Evolutionary conservation across 352 stramenopile species (phyloP), one percentile per base, ranked within the genome.

Genomic region (Phytophthora vignae): DNA sequence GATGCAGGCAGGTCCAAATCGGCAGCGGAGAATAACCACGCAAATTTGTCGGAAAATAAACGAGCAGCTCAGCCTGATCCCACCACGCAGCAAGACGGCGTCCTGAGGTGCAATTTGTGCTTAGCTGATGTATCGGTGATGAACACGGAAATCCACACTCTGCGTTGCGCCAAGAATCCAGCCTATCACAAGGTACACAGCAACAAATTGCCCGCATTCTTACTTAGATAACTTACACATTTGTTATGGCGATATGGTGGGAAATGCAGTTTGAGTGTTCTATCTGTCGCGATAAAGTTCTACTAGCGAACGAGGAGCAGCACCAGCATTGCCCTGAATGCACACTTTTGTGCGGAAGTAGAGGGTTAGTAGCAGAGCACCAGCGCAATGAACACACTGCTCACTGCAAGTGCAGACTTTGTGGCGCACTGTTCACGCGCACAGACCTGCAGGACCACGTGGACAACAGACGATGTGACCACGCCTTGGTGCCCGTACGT

Each of bases 271-370:
- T 83, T 38, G 42, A 78, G 40, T 92, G 85, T 27, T 15, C 21
- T 9, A 64, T 60, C 14, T 92, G 83, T 42, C 44, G 78, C 0
- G 76, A 77, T 9, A 68, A 74, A 19, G 50, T 88, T n/a, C 49
- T 82, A 9, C 71, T 69, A 25, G 36, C 54, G 1, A 33, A 82
- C n/a, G 66, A 81, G 52, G 38, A 50, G 3, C 57, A 69, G 7
- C 83, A 92, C 57, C 9, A 76, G 2, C 85, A 92, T 54, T 92
- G 81, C 33, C 17, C 54, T 7, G 17, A 77, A 7, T 90, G 84
- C 55, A 17, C 38, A 0, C 14, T 64, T 9, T n/a, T 90, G 11
- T 60, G 71, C 25, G 31, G 64, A 5, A 81, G 56, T 29, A 62
- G 49, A 3, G 29, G 59, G 10, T 25, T 31, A 12, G 8, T 81